Percentiles rank a stretch among this genome's conserved stretches.
These are phyloP conservation scores for Xylariaceae sp. DNA, from an alignment of 2,329 filamentous ascomycete genomes.

Conservation along the genomic window DNA sequence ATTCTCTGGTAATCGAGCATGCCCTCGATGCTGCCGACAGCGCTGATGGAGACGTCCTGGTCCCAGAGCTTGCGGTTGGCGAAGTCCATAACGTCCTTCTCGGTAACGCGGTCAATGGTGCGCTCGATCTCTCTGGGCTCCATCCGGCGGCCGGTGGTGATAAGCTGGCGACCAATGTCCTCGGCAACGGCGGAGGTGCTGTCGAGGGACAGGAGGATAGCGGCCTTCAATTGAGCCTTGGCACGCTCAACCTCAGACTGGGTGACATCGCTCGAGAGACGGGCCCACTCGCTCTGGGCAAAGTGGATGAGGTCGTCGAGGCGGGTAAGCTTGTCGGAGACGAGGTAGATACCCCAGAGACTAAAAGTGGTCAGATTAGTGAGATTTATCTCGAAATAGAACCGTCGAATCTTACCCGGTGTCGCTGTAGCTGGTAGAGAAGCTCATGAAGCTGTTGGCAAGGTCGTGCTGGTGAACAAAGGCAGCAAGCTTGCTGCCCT, in stretches of 20 bases:
- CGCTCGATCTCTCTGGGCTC: slow-evolving; percentile 91
- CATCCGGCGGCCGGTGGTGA: slow-evolving; percentile 92
- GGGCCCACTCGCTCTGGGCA: slow-evolving; percentile 95
- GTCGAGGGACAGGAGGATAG: slow-evolving; percentile 92
- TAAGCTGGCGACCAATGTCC: slow-evolving; percentile 97
- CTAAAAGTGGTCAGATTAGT: slow-evolving; percentile 42
- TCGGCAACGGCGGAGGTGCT: slow-evolving; percentile 96
- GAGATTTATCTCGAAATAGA: not conserved
- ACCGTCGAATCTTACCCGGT: slow-evolving; percentile 66
- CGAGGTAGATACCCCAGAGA: slow-evolving; percentile 99
- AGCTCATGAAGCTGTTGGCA: slow-evolving; percentile 99
- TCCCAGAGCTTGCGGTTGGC: slow-evolving; percentile 96
- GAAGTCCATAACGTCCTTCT: slow-evolving; percentile 96
- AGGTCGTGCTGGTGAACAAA: slow-evolving; percentile 92
- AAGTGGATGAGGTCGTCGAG: slow-evolving; percentile 98
- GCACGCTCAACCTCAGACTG: slow-evolving; percentile 93
- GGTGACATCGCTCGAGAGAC: slow-evolving; percentile 81
- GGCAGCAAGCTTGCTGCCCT: slow-evolving; percentile 95
- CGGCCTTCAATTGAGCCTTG: slow-evolving; percentile 98
- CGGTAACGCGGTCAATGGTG: slow-evolving; percentile 79
- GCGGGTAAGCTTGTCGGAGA: slow-evolving; percentile 79
- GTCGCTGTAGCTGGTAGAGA: slow-evolving; percentile 98
- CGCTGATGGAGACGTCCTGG: slow-evolving; percentile 89
- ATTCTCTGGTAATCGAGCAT: slow-evolving; percentile 72
- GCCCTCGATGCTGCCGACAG: slow-evolving; percentile 89